Evolutionary conservation across 169 alveolate species (phyloP), one percentile per base, ranked within the genome.

Genomic region (Plasmodium gonderi): DNA sequence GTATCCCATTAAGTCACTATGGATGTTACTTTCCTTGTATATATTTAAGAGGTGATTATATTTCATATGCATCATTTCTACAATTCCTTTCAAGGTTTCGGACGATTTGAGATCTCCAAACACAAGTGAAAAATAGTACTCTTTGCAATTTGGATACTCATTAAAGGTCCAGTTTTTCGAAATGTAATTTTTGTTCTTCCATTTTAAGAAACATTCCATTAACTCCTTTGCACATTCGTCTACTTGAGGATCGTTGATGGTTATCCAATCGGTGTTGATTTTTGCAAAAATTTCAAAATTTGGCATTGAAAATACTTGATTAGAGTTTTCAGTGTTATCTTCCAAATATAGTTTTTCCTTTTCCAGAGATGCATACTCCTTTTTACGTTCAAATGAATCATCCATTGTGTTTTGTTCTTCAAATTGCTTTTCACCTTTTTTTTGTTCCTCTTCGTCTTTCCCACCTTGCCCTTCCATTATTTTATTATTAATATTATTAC

Each of bases 1-100:
- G 42, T 80, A 80, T 4, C 64, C 64, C 67, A 44, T 20, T 29
- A 36, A 31, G 33, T 33, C 20, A 74, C 65, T 45, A 31, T 74
- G 79, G 7, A 42, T 31, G 49, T 75, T 87, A 12, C 65, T 75
- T 38, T 90, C 94, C 42, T 90, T 78, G 40, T 67, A 90, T 33
- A 90, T 90, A 29, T 78, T 90, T 44, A 90, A 60, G 26, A 90
- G 38, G 72, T 90, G 80, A n/a, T 65, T 90, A 78, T 90, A 90
- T 49, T 90, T 90, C 94, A 90, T 90, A 9, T 90, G 94, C 90
- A 90, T 90, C 94, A 90, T 90, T 69, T 90, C 94, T 1, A 78
- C 33, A 40, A 90, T 90, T 9, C 94, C 94, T 36, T 90, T 78
- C 33, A 90, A 45, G 31, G 94, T 45, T 78, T 90, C 90, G 1